Evolutionary conservation across 345 rosid genomes (phyloP), one percentile per base, ranked within the genome.

Genomic region (Eucalyptus tenuipes): DNA sequence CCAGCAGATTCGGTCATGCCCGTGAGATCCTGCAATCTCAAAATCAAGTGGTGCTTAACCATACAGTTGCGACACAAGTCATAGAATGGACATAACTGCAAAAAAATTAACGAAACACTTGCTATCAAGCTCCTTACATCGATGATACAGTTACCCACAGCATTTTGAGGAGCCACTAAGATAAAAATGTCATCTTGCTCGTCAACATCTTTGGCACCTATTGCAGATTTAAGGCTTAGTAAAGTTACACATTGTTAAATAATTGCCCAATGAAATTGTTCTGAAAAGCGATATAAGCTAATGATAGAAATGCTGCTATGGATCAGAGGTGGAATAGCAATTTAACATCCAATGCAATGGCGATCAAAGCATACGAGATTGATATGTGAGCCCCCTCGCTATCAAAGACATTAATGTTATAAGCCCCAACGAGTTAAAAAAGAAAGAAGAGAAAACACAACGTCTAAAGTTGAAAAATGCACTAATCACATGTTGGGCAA

Each of bases 1-100:
- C 96, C 97, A 86, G 98, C 99, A 91, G 97, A 96, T 91, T 90
- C 95, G 52, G 99, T 97, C 99, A 97, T 97, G 20, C 97, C 99
- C 93, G 90, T 91, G 49, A 97, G 92, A 93, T 97, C 97, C 99
- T 96, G 93, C 50, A 91, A 8, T 81, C 66, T 84, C 61, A 90
- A 86, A 52, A 49, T 66, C 13, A 88, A 86, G 85, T 12, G 17
- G 10, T 91, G 66, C 88, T 61, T 75, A 88, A 64, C 44, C 25
- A 87, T 85, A 52, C 55, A 86, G 27, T 86, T 10, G 33, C 18
- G 13, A 29, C 71, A 53, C 27, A 13, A 29, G 33, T 29, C 7
- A 64, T 6, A 29, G 14, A 64, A 64, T 64, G 37, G 71, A 64
- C 31, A 64, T 64, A 64, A 64, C 15, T 13, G 85, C 48, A 85